These are phyloP conservation scores for Barbarea vulgaris DNA, from an alignment of 345 rosid genomes.

Conservation along the genomic window DNA sequence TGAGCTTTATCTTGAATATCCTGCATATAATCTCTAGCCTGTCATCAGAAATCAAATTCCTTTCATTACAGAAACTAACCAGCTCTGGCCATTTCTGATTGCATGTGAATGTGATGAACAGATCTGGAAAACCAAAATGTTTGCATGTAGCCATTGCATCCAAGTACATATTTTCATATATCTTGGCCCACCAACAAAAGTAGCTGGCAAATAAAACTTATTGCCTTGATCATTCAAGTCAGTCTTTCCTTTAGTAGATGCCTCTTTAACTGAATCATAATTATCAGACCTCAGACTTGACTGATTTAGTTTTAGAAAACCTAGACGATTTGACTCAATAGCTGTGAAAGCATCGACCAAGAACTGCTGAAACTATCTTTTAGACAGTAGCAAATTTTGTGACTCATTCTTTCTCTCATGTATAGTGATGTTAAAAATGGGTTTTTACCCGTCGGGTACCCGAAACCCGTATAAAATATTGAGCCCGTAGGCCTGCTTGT, in stretches of 20 bases:
- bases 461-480: too few relatives aligned
- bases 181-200: neutral
- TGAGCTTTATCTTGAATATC: neutral
- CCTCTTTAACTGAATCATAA: too few relatives aligned
- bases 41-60: neutral
- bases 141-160: neutral
- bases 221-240: neutral
- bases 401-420: neutral
- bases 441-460: too few relatives aligned
- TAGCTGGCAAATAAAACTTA: neutral
- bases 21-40: neutral
- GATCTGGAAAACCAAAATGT: neutral
- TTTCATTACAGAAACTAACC: too few relatives aligned
- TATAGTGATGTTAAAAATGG: too few relatives aligned
- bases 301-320: too few relatives aligned
- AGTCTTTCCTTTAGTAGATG: neutral
- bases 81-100: neutral
- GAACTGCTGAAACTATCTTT: neutral
- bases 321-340: too few relatives aligned
- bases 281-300: too few relatives aligned
- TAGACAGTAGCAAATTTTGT: neutral
- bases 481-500: too few relatives aligned
- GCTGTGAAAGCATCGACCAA: neutral
- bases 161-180: neutral
- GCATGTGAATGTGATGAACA: neutral